Evolutionary conservation across 1,284 basidiomycete species (phyloP).

Genomic region (Ganoderma boninense): DNA sequence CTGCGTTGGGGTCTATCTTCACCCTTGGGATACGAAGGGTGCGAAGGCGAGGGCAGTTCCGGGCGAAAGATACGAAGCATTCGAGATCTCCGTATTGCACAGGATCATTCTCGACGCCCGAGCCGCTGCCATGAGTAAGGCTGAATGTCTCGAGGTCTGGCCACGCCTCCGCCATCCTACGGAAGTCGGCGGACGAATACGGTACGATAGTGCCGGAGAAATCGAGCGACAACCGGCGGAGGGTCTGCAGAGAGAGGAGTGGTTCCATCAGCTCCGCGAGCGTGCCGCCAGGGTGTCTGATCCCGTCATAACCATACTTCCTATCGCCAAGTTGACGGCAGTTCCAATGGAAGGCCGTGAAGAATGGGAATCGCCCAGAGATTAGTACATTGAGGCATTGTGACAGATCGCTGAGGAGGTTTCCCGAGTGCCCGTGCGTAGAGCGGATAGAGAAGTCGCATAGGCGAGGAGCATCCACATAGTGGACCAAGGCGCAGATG

Average conservation of each 20-base stretch:
- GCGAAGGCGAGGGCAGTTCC: background rate
- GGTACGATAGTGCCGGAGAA: background rate
- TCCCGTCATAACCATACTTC: background rate
- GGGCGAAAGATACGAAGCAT: background rate
- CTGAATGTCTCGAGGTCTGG: conserved; percentile 1
- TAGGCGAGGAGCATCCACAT: background rate
- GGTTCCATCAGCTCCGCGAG: background rate
- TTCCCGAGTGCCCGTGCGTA: background rate
- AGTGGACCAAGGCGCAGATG: background rate
- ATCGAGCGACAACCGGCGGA: background rate
- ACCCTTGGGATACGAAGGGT: background rate
- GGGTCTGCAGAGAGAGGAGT: background rate
- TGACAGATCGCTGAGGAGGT: background rate
- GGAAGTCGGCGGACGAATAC: background rate
- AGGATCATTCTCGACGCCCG: no score
- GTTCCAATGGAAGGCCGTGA: background rate
- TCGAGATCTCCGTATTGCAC: background rate
- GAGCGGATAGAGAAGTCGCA: background rate
- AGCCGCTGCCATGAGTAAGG: background rate
- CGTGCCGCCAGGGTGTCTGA: background rate
- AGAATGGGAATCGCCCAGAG: background rate
- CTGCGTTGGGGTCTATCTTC: background rate
- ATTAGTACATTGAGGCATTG: background rate
- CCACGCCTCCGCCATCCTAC: background rate
- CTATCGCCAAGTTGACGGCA: background rate